These are phyloP conservation scores for Cyclotella atomus DNA, from an alignment of 108 stramenopile species.

Conservation along the genomic window DNA sequence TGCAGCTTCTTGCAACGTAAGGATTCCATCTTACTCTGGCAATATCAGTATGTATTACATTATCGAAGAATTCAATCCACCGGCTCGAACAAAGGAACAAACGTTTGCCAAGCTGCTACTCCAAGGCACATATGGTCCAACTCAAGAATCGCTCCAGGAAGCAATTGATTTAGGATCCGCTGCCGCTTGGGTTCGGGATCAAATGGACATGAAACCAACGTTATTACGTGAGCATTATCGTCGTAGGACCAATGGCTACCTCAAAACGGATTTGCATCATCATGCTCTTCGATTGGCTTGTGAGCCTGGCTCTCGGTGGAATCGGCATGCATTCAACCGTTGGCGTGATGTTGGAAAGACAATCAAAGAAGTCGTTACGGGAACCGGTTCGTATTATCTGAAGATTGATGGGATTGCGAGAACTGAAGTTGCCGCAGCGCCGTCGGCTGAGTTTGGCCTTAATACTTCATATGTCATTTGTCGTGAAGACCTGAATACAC, in stretches of 20 bases:
- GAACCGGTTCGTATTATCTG: conserved; percentile 7
- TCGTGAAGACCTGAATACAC: neutral
- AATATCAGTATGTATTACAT: conserved; percentile 14
- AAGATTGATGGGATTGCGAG: conserved; percentile 34
- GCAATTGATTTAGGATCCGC: conserved; percentile 13
- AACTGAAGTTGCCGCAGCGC: conserved; percentile 20
- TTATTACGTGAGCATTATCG: conserved; percentile 35
- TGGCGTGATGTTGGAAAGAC: conserved; percentile 38
- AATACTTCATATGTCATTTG: conserved; percentile 15
- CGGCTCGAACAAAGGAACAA: neutral
- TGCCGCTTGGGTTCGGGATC: conserved; percentile 24
- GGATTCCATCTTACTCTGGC: neutral
- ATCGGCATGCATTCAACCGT: conserved; percentile 34
- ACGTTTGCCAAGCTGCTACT: conserved; percentile 13
- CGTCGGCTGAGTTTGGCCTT: conserved; percentile 1
- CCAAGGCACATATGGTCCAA: conserved; percentile 33
- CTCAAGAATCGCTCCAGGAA: conserved; percentile 13
- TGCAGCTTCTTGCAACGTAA: neutral
- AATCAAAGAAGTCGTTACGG: conserved; percentile 15
- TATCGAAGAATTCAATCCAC: conserved; percentile 13
- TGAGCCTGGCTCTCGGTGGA: conserved; percentile 35
- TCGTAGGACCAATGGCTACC: conserved; percentile 17
- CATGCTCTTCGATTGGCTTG: conserved; percentile 19
- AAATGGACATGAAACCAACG: conserved; percentile 14
- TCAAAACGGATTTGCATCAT: conserved; percentile 15